These are phyloP conservation scores for Ceratocystis harringtonii DNA, from an alignment of 2,329 filamentous ascomycete genomes.

Conservation along the genomic window DNA sequence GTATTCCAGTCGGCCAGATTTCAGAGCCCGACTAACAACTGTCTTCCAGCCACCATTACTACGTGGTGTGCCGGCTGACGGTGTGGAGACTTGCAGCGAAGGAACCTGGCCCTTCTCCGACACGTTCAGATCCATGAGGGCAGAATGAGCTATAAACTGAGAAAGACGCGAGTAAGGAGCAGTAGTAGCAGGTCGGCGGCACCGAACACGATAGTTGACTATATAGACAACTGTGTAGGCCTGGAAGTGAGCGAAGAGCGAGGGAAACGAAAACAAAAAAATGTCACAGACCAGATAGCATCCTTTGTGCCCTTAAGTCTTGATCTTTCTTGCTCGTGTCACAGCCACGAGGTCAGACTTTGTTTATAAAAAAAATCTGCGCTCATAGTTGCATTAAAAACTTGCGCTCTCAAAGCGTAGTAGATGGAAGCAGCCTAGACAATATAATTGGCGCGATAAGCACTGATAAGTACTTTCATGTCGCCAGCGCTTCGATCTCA, in stretches of 20 bases:
- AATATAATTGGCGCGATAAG: constrained; percentile 1
- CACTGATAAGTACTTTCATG: neutral
- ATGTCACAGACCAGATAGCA: too few species aligned
- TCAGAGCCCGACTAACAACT: neutral
- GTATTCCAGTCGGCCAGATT: neutral
- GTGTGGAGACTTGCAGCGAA: neutral
- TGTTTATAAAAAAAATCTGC: neutral
- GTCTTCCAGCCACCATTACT: neutral
- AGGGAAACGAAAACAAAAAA: too few species aligned
- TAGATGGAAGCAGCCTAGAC: neutral
- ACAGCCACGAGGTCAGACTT: neutral
- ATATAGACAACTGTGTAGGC: neutral
- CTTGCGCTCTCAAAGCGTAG: neutral
- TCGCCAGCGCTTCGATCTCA: neutral
- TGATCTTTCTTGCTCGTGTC: neutral
- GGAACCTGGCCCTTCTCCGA: neutral
- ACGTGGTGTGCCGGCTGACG: neutral
- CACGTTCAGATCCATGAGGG: neutral
- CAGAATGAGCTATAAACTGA: neutral
- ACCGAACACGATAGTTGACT: neutral
- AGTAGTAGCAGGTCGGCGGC: neutral
- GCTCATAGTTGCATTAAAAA: neutral
- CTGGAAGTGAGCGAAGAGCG: neutral
- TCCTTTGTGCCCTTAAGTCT: neutral
- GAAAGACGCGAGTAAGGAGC: neutral